Evolutionary conservation across 257 asterid species (phyloP).

Genomic region (Osmanthus fragrans): DNA sequence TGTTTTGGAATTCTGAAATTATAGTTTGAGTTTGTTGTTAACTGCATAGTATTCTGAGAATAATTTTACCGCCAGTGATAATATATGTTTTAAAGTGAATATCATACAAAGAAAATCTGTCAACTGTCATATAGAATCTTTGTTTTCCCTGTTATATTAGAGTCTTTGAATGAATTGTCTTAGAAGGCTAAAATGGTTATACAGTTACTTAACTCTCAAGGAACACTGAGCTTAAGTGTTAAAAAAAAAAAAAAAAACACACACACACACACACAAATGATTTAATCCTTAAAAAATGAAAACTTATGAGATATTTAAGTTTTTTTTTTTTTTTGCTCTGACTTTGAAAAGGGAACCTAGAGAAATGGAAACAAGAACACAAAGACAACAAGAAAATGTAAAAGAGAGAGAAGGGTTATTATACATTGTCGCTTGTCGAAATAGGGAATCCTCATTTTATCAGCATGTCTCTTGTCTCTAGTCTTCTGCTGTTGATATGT

Average conservation of each 20-base stretch:
- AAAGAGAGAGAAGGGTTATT: too few relatives aligned
- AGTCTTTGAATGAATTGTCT: neutral
- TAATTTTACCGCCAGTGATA: too few relatives aligned
- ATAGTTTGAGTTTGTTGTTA: slow-evolving; percentile 7
- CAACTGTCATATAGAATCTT: neutral
- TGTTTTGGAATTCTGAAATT: slow-evolving; percentile 9
- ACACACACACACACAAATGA: too few relatives aligned
- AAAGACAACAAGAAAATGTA: too few relatives aligned
- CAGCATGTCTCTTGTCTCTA: too few relatives aligned
- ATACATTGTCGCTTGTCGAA: too few relatives aligned
- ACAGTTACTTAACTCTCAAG: neutral
- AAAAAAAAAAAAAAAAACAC: too few relatives aligned
- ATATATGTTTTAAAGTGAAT: neutral
- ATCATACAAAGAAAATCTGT: neutral
- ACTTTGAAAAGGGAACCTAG: neutral
- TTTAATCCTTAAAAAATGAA: neutral
- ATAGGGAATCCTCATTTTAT: too few relatives aligned
- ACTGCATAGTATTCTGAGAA: neutral
- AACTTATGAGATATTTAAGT: neutral
- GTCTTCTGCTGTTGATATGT: too few relatives aligned
- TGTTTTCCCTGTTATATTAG: neutral
- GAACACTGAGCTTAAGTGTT: neutral
- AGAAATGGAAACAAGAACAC: neutral
- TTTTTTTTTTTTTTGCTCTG: neutral
- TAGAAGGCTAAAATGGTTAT: neutral